A percentile compares a stretch with the other conserved stretches of the same genome.
These are phyloP conservation scores for Penicillium sp. DNA, from an alignment of 2,329 filamentous ascomycete species.

Conservation along the genomic window DNA sequence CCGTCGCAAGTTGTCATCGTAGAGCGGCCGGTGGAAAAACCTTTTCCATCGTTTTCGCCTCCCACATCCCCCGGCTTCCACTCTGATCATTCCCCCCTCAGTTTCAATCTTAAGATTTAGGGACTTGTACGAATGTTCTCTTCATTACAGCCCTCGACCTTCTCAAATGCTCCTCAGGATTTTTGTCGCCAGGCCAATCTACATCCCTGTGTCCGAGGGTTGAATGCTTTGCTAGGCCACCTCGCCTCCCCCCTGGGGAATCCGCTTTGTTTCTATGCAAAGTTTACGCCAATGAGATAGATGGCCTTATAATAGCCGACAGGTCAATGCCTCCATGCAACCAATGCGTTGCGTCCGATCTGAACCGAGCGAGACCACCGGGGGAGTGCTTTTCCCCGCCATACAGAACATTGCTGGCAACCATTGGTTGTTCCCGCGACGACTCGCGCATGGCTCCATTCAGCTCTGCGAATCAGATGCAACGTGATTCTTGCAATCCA, in stretches of 20 bases:
- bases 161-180: too few relatives aligned
- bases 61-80: not conserved
- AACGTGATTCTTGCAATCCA: not conserved
- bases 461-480: slow-evolving; percentile 11
- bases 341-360: not conserved
- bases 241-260: slow-evolving; percentile 8
- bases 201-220: slow-evolving; percentile 10
- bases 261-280: not conserved
- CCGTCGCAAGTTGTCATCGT: slow-evolving; percentile 17
- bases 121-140: not conserved
- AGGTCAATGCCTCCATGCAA: not conserved
- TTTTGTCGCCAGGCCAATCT: too few relatives aligned
- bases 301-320: not conserved
- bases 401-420: not conserved
- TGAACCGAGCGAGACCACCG: slow-evolving; percentile 9
- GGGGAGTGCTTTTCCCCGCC: slow-evolving; percentile 29
- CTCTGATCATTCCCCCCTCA: too few relatives aligned
- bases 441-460: slow-evolving; percentile 7
- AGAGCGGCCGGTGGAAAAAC: slow-evolving; percentile 20
- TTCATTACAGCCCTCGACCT: too few relatives aligned
- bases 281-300: not conserved
- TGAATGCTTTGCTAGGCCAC: slow-evolving; percentile 15
- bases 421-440: slow-evolving; percentile 11
- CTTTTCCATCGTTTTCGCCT: slow-evolving; percentile 10
- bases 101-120: not conserved